These are phyloP conservation scores for Alternaria dauci DNA, from an alignment of 2,329 filamentous ascomycete genomes.

Conservation along the genomic window DNA sequence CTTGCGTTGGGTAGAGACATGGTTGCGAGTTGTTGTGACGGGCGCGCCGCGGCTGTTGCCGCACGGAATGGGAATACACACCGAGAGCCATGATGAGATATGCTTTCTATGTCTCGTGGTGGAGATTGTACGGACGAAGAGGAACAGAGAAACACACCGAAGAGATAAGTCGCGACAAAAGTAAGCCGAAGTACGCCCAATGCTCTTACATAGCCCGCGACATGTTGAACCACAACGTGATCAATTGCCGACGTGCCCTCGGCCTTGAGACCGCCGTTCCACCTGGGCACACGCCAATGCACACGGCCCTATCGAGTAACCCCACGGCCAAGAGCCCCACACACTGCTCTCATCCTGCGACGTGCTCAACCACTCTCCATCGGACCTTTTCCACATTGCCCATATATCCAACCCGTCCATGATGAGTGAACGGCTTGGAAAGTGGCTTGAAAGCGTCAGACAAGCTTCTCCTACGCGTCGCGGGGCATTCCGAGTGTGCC, in stretches of 20 bases:
- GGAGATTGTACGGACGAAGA: not conserved
- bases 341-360: constrained; percentile 21
- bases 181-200: constrained; percentile 4
- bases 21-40: not conserved
- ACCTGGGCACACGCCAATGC: constrained; percentile 6
- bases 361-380: not conserved
- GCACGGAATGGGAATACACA: constrained; percentile 9
- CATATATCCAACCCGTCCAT: not conserved
- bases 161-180: not conserved
- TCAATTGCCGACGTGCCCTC: constrained; percentile 39
- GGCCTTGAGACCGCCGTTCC: constrained; percentile 16
- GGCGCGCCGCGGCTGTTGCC: constrained; percentile 11
- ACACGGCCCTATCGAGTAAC: constrained; percentile 17
- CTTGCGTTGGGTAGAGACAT: not conserved
- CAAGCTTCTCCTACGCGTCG: too few species aligned
- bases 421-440: not conserved
- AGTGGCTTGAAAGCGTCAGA: not conserved
- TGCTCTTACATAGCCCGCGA: constrained; percentile 22
- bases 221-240: constrained; percentile 32
- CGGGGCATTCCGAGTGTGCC: too few species aligned
- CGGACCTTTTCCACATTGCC: constrained; percentile 4
- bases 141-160: not conserved
- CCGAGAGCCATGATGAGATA: constrained; percentile 21
- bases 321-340: constrained; percentile 27
- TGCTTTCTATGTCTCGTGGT: not conserved